Base-by-base conservation (phyloP, 768 basidiomycete genomes). In the Podaxis rugospora region DNA sequence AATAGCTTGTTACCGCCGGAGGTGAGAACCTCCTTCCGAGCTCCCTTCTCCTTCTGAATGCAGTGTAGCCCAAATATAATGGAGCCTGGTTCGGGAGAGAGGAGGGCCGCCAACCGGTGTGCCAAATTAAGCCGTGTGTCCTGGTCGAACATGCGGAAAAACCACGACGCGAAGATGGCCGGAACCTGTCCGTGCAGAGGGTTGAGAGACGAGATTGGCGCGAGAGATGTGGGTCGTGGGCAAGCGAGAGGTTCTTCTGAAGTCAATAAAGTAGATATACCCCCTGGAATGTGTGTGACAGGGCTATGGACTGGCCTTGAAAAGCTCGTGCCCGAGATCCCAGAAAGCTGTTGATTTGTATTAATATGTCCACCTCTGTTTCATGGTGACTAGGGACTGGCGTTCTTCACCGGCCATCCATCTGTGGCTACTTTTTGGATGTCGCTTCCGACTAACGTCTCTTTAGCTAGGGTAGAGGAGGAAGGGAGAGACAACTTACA, bases 321-420 rank as follows among this genome's bases (percentile, higher is more conserved):
- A 90, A 13, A 89, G 74, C 46, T 80, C 74, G 62, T 88, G 85
- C 1, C 87, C 87, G 3, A 80, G 73, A 5, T 82, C 75, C 86
- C 86, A 88, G 62, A 84, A 83, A 13, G 72, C 86, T 87, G 13
- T 10, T 13, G 23, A 21, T 9, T 27, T 42, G 9, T 32, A 18
- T 32, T 44, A 23, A 36, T 32, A 14, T 3, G 4, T 25, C 36
- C 10, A 37, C 21, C 23, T 25, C 16, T 16, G 6, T 44, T 21
- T 9, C 14, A 27, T 21, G 42, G 16, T 25, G n/a, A 32, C 1
- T 40, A 23, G 16, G 14, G 5, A 18, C 16, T 13, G 7, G 71
- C 66, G 60, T 74, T 71, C 55, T 72, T 36, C 1, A 67, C 67
- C 2, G 76, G 75, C 71, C 72, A 79, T 1, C 78, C 76, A 66